Evolutionary conservation across 2,329 filamentous ascomycete genomes (phyloP), one percentile per base, ranked within the genome.

Genomic region (Botrytis fragariae): DNA sequence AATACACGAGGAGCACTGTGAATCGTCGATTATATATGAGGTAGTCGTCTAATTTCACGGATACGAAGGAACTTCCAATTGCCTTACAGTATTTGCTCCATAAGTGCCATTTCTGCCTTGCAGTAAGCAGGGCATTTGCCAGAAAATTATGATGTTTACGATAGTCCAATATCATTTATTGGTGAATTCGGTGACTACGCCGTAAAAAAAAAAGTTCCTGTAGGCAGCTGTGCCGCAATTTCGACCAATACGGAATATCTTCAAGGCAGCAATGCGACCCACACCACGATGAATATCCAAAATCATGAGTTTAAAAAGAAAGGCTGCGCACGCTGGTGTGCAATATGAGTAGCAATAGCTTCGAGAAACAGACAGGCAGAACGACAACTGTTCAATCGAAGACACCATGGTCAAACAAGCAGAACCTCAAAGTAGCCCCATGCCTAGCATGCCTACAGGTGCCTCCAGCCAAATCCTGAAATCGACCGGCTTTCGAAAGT

Each of bases 391-490:
- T 29, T 59, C 45, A 29, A 9, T 25, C 48, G 45, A 39, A 16
- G 18, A 25, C 25, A 67, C 59, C 25, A 72, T 72, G 70, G 70
- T 72, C 61, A 72, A 59, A 20, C 61, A 72, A 72, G 70, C 61
- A 65, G 60, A 64, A 45, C 60, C 70, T 20, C 45, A 72, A 18
- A 67, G 60, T 39, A 32, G 8, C 10, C 70, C 70, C 42, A 67
- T 67, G 61, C 70, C 61, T 39, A 45, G 68, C 68, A 70, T 70
- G 54, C 32, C 42, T 32, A 45, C 57, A 25, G 20, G 18, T 10
- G 16, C 42, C 42, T 62, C 59, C 18, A 25, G 10, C 35, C 61
- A 57, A 35, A 29, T 64, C 18, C 44, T 65, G 25, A 65, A 71
- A 71, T 44, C 69, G 18, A 54, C 25, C n/a, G 45, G 59, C 25